These are phyloP conservation scores for Paramecium tetraurelia DNA, from an alignment of 73 alveolate genomes.

Conservation along the genomic window DNA sequence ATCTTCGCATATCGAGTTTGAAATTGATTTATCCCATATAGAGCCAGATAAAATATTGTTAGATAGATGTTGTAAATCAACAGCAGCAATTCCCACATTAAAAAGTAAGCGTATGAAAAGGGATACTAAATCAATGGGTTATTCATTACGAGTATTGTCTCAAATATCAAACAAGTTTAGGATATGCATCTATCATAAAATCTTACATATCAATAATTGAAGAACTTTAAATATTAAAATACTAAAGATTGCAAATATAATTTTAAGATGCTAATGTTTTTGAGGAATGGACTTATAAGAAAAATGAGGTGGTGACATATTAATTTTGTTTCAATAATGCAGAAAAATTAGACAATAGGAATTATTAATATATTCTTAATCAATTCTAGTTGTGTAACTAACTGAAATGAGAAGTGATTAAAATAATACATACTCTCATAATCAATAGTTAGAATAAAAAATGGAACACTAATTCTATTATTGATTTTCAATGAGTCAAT, in stretches of 20 bases:
- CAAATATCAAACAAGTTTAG: neutral
- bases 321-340: neutral
- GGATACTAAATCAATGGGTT: neutral
- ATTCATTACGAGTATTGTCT: no score
- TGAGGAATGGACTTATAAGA: neutral
- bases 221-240: neutral
- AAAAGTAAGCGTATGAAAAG: neutral
- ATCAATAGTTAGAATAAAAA: neutral
- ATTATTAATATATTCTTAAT: neutral
- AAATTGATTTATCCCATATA: neutral
- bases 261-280: neutral
- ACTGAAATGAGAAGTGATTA: constrained; percentile 23
- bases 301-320: neutral
- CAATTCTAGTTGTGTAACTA: neutral
- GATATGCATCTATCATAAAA: neutral
- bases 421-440: neutral
- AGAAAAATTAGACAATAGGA: constrained; percentile 21
- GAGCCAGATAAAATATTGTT: neutral
- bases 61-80: neutral
- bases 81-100: neutral
- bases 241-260: neutral
- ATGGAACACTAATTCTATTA: no score
- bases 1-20: neutral
- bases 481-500: no score
- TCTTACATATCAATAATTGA: neutral